Evolutionary conservation across 257 asterid species (phyloP), one percentile per base, ranked within the genome.

Genomic region (Fraxinus quadrangulata): DNA sequence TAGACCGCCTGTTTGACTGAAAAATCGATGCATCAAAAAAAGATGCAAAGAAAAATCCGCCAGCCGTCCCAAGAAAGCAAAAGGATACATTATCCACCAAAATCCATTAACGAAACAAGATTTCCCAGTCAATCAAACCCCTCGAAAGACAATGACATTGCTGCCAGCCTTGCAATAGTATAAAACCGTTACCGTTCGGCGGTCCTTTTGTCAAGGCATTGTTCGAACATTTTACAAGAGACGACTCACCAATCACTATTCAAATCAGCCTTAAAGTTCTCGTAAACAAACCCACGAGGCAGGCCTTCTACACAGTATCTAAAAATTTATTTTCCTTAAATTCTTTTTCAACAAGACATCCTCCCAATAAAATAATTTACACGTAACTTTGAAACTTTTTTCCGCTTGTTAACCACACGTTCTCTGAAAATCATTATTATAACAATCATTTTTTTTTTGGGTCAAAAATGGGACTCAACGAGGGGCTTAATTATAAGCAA

Each of bases 51-150:
- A 23, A 61, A 26, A 63, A 63, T 63, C 69, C 34, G 69, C 69
- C 69, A 63, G 69, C 69, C 69, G 67, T 21, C 69, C 69, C 36
- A 63, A 63, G 69, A 23, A 63, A 63, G 34, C 69, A 63, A 23
- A 63, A 63, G 69, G 36, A 63, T 63, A 63, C 16, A 63, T 61
- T 63, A 23, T 63, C 31, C 16, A 63, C 68, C 12, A 30, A 26
- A 63, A 23, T 26, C 28, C 30, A 26, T 24, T 11, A 63, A 63
- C 10, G 33, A 63, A 63, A 63, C 69, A 24, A 63, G n/a, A 54
- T 21, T n/a, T 51, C 21, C 4, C 61, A 54, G 5, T 54, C 65
- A n/a, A 47, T 47, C n/a, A 47, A 16, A 47, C 14, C 56, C 56
- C 21, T 14, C 56, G n/a, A 14, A 56, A 59, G 69, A 63, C 69